These are phyloP conservation scores for Lolium perenne DNA, from an alignment of 176 grass and related monocot genomes.

Conservation along the genomic window DNA sequence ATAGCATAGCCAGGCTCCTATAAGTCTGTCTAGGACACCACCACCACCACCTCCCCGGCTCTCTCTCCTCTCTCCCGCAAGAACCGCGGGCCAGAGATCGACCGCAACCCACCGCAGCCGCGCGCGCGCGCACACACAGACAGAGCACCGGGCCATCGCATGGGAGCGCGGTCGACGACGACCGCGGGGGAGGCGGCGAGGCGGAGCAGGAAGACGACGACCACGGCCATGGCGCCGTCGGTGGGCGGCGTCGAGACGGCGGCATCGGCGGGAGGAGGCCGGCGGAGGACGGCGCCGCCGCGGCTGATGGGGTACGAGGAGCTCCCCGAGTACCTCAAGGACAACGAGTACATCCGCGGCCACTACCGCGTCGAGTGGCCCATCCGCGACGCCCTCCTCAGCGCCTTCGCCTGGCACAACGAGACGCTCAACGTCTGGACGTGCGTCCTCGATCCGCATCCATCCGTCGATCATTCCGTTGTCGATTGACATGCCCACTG, in stretches of 20 bases:
- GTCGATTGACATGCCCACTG: background rate
- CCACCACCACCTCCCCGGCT: background rate
- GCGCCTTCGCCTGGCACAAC: slow-evolving; percentile 98
- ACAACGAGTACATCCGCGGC: slow-evolving; percentile 90
- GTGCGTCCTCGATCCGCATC: slow-evolving; percentile 14
- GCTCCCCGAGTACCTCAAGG: slow-evolving; percentile 88
- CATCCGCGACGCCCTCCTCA: slow-evolving; percentile 80
- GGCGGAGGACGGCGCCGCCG: slow-evolving; percentile 18
- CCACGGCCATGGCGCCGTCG: slow-evolving; percentile 26
- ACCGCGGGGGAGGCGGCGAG: slow-evolving; percentile 37
- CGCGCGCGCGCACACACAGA: background rate
- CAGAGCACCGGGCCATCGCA: slow-evolving; percentile 14
- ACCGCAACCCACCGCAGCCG: background rate
- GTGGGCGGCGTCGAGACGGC: background rate
- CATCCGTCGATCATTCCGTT: background rate
- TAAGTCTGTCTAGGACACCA: slow-evolving; percentile 3
- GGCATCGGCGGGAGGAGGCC: background rate
- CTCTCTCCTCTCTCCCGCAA: slow-evolving; percentile 1
- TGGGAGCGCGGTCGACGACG: slow-evolving; percentile 47
- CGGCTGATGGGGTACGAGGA: slow-evolving; percentile 84
- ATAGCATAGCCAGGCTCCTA: slow-evolving; percentile 21
- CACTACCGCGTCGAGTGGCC: slow-evolving; percentile 94
- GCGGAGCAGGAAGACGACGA: background rate
- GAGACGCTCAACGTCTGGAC: slow-evolving; percentile 99
- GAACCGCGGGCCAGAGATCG: slow-evolving; percentile 15